These are phyloP conservation scores for Drechslerella stenobrocha DNA, from an alignment of 2,329 filamentous ascomycete species.

Conservation along the genomic window DNA sequence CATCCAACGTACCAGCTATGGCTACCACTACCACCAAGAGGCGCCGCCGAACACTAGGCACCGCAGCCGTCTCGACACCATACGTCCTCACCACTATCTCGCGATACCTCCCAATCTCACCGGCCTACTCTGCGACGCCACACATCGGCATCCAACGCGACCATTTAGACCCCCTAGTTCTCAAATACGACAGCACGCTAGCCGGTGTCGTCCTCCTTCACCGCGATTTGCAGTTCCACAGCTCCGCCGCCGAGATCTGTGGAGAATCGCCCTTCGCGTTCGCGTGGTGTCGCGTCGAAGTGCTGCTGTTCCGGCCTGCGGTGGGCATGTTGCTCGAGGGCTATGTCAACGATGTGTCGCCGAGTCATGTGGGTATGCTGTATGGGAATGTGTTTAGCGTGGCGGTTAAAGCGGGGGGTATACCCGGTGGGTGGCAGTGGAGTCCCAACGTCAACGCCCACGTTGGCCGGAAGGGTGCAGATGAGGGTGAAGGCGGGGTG, in stretches of 20 bases:
- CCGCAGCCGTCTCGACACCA: constrained; percentile 62
- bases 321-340: constrained; percentile 76
- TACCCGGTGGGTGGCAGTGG: constrained; percentile 82
- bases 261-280: constrained; percentile 86
- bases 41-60: constrained; percentile 8
- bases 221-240: constrained; percentile 68
- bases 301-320: constrained; percentile 77
- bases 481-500: constrained; percentile 23
- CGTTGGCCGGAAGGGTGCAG: constrained; percentile 50
- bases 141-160: constrained; percentile 72
- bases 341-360: constrained; percentile 80
- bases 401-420: constrained; percentile 66
- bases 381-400: constrained; percentile 93
- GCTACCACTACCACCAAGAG: constrained; percentile 54
- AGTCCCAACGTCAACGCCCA: constrained; percentile 61
- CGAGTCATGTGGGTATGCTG: constrained; percentile 83
- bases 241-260: constrained; percentile 64
- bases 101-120: constrained; percentile 75
- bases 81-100: constrained; percentile 80
- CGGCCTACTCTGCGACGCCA: constrained; percentile 65
- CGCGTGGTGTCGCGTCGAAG: constrained; percentile 84
- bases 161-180: constrained; percentile 72
- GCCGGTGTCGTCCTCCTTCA: constrained; percentile 76
- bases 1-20: constrained; percentile 49
- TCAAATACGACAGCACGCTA: constrained; percentile 74